Base-by-base conservation (phyloP, 176 grass and related monocot genomes). In the Phoenix dactylifera region DNA sequence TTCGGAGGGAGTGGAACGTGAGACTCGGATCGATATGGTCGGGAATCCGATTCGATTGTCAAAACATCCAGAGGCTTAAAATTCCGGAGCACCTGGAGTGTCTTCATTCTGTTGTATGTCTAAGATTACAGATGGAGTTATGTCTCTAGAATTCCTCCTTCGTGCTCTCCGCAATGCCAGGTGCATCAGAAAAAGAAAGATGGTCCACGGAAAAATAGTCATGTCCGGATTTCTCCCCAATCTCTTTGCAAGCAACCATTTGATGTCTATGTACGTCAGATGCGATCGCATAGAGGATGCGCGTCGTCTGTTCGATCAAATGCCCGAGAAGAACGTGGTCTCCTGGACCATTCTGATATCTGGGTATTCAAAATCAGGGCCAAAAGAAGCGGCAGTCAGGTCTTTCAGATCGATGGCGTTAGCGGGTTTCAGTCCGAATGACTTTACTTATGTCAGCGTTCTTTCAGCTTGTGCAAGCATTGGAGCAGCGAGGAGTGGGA, bases 291-390 rank as follows among this genome's bases (percentile, higher is more conserved):
- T 57, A 4, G 30, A 24, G 4, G 53, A 68, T 57, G 66, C 54
- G 2, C 52, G 53, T 12, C 15, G 17, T 4, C 18, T 68, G 66
- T 68, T 68, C 53, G 66, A 68, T 54, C 66, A 16, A 55, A 68
- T 68, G 53, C 66, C 66, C 7, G 24, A 57, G 10, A 68, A 55
- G 66, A 68, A 68, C 3, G 66, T 48, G 0, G 52, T 68, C 4
- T 68, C 66, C 0, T 68, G 66, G 66, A 68, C 66, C 2, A 57
- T 68, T 48, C 29, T 57, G 53, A 54, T 57, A 24, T 56, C 30
- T 57, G 66, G 52, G 53, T 68, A 68, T 57, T 57, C n/a, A 2
- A 49, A 24, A 68, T 68, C 15, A 16, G 66, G 66, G 3, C 12
- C 0, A 24, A 18, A 10, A 23, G n/a, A 15, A 14, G 53, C 15